Percentiles rank a stretch among this genome's conserved stretches.
These are phyloP conservation scores for Penicillium sp. DNA, from an alignment of 2,329 filamentous ascomycete genomes.

Conservation along the genomic window DNA sequence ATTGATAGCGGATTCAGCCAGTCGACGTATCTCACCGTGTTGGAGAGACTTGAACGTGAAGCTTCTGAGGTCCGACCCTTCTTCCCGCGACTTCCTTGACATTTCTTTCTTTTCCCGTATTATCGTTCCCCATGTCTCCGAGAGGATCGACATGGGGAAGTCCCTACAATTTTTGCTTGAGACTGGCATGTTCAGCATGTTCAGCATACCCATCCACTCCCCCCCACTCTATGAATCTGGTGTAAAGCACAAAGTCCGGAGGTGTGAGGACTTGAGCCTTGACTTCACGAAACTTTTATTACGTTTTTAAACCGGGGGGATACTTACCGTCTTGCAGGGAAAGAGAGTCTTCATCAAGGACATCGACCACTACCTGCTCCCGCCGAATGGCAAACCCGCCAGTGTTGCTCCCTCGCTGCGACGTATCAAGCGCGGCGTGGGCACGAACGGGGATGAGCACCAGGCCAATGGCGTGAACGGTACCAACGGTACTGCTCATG, in stretches of 20 bases:
- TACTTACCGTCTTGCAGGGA: conserved; percentile 59
- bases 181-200: neutral
- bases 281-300: conserved; percentile 1
- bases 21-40: conserved; percentile 59
- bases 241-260: conserved; percentile 1
- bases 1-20: conserved; percentile 44
- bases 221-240: neutral
- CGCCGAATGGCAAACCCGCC: conserved; percentile 66
- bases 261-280: neutral
- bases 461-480: conserved; percentile 25
- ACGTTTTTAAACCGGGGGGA: conserved; percentile 15
- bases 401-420: conserved; percentile 74
- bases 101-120: conserved; percentile 18
- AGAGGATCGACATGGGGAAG: conserved; percentile 1
- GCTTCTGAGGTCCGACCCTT: conserved; percentile 66
- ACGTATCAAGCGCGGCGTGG: conserved; percentile 59
- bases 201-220: neutral
- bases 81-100: conserved; percentile 24
- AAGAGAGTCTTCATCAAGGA: conserved; percentile 98
- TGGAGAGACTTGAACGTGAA: conserved; percentile 71
- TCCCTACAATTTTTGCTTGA: neutral
- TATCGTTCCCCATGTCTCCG: neutral
- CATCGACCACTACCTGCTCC: conserved; percentile 88
- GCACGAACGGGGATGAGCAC: conserved; percentile 36
- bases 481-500: conserved; percentile 12